Conservation (phyloP, 2,329 filamentous ascomycete species). For the Plectosphaerella cucumerina region DNA sequence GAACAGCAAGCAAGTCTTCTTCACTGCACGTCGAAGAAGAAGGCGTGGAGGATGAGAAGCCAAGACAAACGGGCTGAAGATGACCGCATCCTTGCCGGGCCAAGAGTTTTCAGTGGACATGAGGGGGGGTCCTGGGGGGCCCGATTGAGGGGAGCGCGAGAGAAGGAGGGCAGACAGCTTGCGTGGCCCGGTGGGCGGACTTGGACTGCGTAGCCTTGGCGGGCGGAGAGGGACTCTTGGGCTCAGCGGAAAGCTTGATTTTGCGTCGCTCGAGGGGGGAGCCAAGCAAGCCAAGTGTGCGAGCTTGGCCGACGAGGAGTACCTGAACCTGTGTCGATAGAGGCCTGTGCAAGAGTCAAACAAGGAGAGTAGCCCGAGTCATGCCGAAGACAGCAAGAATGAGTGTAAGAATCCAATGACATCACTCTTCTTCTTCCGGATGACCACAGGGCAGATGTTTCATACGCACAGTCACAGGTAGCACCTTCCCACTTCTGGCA, state of each 20-base stretch:
- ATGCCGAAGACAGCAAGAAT: too few species aligned
- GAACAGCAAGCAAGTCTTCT: not conserved
- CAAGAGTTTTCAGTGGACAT: not conserved
- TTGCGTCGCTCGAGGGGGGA: not conserved
- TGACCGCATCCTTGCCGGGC: not conserved
- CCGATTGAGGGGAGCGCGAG: not conserved
- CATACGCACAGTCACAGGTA: not conserved
- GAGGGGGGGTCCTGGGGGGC: not conserved
- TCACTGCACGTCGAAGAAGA: not conserved
- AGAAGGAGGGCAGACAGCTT: not conserved
- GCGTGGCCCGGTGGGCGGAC: slow-evolving; percentile 5
- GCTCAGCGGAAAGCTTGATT: slow-evolving; percentile 8
- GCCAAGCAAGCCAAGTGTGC: not conserved
- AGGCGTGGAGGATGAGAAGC: not conserved
- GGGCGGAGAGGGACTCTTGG: slow-evolving; percentile 11
- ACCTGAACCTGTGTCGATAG: too few species aligned
- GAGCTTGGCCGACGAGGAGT: too few species aligned
- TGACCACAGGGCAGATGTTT: too few species aligned
- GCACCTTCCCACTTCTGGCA: not conserved
- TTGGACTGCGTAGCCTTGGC: slow-evolving; percentile 2
- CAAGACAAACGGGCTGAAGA: not conserved
- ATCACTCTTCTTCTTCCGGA: too few species aligned
- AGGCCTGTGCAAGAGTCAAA: too few species aligned
- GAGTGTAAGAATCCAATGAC: too few species aligned
- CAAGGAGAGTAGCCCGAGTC: too few species aligned